A percentile compares a stretch with the other conserved stretches of the same genome.
phyloP scores from a whole-genome alignment of 768 basidiomycete species.

The Suillus ampliporus region DNA sequence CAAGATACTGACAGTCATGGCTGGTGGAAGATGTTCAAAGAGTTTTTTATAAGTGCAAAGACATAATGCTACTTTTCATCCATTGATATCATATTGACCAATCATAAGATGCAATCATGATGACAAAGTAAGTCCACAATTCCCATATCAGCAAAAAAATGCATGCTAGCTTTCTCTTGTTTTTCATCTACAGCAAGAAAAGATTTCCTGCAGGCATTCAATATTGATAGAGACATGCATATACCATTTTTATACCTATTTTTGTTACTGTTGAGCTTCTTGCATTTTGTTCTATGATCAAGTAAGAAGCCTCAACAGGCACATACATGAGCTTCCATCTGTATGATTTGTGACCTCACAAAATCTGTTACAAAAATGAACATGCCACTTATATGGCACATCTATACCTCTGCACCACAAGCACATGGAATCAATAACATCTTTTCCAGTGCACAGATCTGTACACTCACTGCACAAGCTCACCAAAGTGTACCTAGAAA shows the following conservation, averaged over 20 bases:
- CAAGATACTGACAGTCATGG: neutral
- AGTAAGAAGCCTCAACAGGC: neutral
- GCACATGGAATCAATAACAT: too few relatives aligned
- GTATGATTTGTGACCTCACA: too few relatives aligned
- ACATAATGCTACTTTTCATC: constrained; percentile 22
- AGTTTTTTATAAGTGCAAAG: constrained; percentile 14
- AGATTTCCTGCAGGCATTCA: constrained; percentile 39
- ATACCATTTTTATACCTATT: constrained; percentile 24
- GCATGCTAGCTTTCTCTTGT: constrained; percentile 18
- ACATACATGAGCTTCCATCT: neutral
- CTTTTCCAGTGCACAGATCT: too few relatives aligned
- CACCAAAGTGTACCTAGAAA: too few relatives aligned
- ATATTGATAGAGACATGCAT: constrained; percentile 30
- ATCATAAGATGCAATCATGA: constrained; percentile 13
- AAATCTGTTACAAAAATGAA: too few relatives aligned
- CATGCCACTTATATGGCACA: too few relatives aligned
- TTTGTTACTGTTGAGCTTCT: neutral
- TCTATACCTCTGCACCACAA: too few relatives aligned
- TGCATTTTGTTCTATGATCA: neutral
- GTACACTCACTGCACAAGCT: too few relatives aligned
- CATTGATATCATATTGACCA: constrained; percentile 19
- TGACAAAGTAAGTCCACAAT: constrained; percentile 15
- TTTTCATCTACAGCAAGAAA: constrained; percentile 24
- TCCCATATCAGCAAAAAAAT: constrained; percentile 2
- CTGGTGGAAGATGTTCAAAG: constrained; percentile 4